These are phyloP conservation scores for Aspergillus floridensis DNA, from an alignment of 2,329 filamentous ascomycete genomes.

Conservation along the genomic window DNA sequence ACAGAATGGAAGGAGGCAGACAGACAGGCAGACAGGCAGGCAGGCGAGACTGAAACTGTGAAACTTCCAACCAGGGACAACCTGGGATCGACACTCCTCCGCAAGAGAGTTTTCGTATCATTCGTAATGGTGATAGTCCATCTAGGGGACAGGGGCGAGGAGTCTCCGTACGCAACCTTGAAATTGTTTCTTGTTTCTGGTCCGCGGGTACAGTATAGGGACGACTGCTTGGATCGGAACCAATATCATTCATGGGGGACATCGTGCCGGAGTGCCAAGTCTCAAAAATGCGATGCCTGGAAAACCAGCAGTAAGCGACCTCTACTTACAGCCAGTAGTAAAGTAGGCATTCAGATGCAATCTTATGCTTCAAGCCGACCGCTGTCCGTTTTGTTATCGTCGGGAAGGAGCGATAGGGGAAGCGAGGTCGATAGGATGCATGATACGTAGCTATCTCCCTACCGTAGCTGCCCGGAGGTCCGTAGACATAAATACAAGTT, in stretches of 20 bases:
- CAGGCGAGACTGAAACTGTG: background rate
- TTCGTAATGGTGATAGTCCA: too few species aligned
- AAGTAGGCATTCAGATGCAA: background rate
- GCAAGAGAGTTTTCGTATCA: background rate
- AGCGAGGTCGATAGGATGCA: background rate
- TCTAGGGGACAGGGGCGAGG: too few species aligned
- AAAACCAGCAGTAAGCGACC: background rate
- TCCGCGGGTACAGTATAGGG: too few species aligned
- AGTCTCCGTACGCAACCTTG: too few species aligned
- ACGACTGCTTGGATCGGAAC: too few species aligned
- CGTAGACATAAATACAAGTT: background rate
- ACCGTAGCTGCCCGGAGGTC: background rate
- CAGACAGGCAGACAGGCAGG: background rate
- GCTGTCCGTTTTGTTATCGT: background rate
- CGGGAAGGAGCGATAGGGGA: background rate
- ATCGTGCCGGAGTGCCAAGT: background rate
- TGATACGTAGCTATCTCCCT: background rate
- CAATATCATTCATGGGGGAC: too few species aligned
- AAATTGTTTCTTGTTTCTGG: too few species aligned
- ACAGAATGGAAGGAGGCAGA: background rate
- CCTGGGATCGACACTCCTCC: background rate
- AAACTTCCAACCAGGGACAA: background rate
- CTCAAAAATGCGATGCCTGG: background rate
- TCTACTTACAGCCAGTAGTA: background rate
- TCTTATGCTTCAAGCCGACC: background rate